Conservation (phyloP, 1,139 yeast genomes). For the Blastobotrys aristatus region DNA sequence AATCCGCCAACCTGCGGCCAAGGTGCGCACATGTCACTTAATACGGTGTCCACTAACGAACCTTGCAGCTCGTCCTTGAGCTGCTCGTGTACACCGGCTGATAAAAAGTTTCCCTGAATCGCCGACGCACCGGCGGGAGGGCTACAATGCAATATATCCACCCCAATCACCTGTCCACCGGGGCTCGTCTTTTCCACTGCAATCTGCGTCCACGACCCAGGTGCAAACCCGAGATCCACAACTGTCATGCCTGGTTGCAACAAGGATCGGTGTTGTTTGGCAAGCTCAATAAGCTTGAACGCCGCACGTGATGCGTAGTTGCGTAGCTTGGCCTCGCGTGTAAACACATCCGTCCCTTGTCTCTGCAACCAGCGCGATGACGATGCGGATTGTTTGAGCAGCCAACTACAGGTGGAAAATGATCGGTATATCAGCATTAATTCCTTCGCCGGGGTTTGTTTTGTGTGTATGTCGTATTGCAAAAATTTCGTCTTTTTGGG, state of each 20-base stretch:
- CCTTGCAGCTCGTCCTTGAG: slow-evolving; percentile 36
- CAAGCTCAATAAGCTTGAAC: slow-evolving; percentile 63
- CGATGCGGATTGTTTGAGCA: slow-evolving; percentile 33
- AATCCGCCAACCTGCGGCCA: slow-evolving; percentile 59
- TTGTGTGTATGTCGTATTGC: neutral
- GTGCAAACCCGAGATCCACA: slow-evolving; percentile 89
- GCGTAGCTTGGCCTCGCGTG: slow-evolving; percentile 58
- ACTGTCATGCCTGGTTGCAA: slow-evolving; percentile 57
- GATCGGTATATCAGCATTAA: neutral
- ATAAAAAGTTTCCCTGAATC: slow-evolving; percentile 81
- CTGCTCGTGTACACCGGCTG: slow-evolving; percentile 57
- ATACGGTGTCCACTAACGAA: slow-evolving; percentile 48
- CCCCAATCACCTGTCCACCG: slow-evolving; percentile 70
- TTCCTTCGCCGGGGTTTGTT: neutral
- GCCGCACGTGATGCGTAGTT: slow-evolving; percentile 85
- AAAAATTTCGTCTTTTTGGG: too few species aligned
- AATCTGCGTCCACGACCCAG: slow-evolving; percentile 94
- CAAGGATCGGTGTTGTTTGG: slow-evolving; percentile 50
- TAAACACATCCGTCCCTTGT: slow-evolving; percentile 57
- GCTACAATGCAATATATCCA: slow-evolving; percentile 69
- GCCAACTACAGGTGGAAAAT: slow-evolving; percentile 2
- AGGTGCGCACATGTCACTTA: slow-evolving; percentile 87
- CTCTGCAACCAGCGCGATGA: slow-evolving; percentile 72
- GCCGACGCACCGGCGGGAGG: slow-evolving; percentile 80
- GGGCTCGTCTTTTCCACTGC: slow-evolving; percentile 55